Evolutionary conservation across 768 basidiomycete species (phyloP).

Genomic region (Termitomyces sp.): DNA sequence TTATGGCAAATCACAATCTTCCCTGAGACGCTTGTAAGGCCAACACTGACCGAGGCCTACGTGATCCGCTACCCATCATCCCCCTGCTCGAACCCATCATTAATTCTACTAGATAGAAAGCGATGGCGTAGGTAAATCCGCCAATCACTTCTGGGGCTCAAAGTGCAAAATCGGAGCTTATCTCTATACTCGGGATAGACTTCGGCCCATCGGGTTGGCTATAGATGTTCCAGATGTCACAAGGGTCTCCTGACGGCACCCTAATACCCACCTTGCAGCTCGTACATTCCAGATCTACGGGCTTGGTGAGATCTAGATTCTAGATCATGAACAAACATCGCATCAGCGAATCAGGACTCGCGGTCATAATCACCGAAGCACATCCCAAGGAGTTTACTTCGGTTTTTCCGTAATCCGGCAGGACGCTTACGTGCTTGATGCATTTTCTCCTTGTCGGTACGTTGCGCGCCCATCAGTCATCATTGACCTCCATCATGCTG

Average conservation of each 20-base stretch:
- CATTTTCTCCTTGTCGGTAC: background rate
- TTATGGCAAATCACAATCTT: background rate
- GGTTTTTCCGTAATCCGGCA: background rate
- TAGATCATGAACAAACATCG: background rate
- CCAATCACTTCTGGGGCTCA: background rate
- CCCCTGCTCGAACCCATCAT: conserved; percentile 7
- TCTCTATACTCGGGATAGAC: background rate
- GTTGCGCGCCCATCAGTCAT: conserved; percentile 12
- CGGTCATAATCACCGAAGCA: conserved; percentile 13
- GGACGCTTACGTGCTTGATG: background rate
- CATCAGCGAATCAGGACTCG: conserved; percentile 5
- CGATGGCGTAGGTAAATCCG: background rate
- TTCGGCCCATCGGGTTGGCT: conserved; percentile 6
- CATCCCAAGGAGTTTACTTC: conserved; percentile 3
- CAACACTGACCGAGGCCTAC: background rate
- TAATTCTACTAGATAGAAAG: conserved; percentile 4
- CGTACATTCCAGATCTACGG: background rate
- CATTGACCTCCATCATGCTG: conserved; percentile 7
- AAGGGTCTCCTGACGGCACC: conserved; percentile 1
- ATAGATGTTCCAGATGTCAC: conserved; percentile 12
- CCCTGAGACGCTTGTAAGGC: background rate
- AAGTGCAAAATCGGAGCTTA: background rate
- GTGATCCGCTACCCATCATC: conserved; percentile 13
- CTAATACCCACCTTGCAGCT: background rate
- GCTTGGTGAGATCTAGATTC: background rate